phyloP scores from a whole-genome alignment of 148 eudicot species.

The Limonium bicolor region DNA sequence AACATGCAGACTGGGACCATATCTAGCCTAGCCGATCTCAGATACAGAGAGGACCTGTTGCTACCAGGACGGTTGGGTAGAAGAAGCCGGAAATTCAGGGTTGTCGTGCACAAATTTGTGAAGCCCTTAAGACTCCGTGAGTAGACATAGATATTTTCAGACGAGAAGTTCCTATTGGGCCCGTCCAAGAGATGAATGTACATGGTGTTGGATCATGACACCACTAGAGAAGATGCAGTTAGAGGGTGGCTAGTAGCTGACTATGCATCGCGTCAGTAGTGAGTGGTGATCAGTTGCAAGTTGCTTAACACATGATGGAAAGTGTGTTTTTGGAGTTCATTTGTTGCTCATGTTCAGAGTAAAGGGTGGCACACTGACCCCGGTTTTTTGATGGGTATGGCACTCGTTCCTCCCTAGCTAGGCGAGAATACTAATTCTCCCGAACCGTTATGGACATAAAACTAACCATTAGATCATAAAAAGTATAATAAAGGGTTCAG shows the following conservation, averaged over 20 bases:
- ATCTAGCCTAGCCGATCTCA: conserved; percentile 87
- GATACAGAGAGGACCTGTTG: conserved; percentile 83
- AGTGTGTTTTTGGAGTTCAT: too few relatives aligned
- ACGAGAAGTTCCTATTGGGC: conserved; percentile 65
- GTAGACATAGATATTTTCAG: conserved; percentile 60
- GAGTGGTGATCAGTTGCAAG: too few relatives aligned
- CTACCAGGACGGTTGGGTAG: conserved; percentile 69
- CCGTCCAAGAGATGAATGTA: conserved; percentile 44
- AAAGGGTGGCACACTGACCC: too few relatives aligned
- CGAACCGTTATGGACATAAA: too few relatives aligned
- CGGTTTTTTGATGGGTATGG: too few relatives aligned
- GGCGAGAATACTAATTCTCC: too few relatives aligned
- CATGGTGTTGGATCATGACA: conserved; percentile 68
- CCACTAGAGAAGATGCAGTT: conserved; percentile 89
- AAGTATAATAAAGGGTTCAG: too few relatives aligned
- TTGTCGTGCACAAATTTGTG: conserved; percentile 54
- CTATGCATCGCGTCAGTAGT: too few relatives aligned
- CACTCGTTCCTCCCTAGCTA: too few relatives aligned
- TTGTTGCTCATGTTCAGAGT: too few relatives aligned
- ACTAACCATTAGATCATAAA: too few relatives aligned
- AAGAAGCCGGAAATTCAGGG: conserved; percentile 76
- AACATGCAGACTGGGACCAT: conserved; percentile 47
- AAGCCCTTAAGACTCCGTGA: conserved; percentile 55
- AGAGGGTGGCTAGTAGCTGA: conserved; percentile 97
- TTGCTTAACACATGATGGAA: too few relatives aligned